Base-by-base conservation (phyloP, 768 basidiomycete genomes). In the Rhizopogon sp. region DNA sequence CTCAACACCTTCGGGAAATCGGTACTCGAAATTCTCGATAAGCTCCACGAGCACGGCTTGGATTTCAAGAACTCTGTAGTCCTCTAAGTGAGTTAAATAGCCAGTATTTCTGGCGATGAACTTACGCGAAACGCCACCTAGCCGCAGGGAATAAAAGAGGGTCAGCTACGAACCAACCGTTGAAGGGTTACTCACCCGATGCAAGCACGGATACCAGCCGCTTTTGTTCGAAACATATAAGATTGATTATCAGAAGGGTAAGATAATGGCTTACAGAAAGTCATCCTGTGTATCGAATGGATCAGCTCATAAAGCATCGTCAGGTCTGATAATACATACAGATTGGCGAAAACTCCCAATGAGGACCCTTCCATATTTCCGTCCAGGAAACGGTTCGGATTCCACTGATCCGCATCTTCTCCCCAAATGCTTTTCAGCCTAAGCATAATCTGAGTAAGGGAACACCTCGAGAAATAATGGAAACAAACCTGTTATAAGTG, bases 1-100 rank as follows among this genome's bases (percentile, higher is more conserved):
- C 42, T 65, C 63, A 0, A 66, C 60, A 49, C 65, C 68, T 31
- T 67, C 65, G 0, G 73, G 70, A 31, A 72, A 61, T 28, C 62
- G 43, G 45, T 70, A 72, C 43, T 69, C 63, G 54, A 74, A 74
- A 45, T 68, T 67, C 56, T 70, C 69, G 22, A 74, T 55, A 28
- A 74, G 67, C 40, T 71, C 68, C 16, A 67, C 62, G 13, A 69
- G 58, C 40, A 74, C 62, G 3, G 65, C 64, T 51, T 72, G 72
- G 61, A 70, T 66, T 52, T 74, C 73, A 22, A 70, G 62, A 14
- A 71, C 60, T 46, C 58, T 69, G 33, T 2, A 63, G 37, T 49
- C n/a, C 28, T 37, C 31, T 37, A 17, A 55, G 22, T 57, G 13
- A 35, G 33, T 37, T 42, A 7, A 43, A 44, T 33, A 3, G 22